Conservation (phyloP, 768 basidiomycete species). For the Kwoniella sp. region DNA sequence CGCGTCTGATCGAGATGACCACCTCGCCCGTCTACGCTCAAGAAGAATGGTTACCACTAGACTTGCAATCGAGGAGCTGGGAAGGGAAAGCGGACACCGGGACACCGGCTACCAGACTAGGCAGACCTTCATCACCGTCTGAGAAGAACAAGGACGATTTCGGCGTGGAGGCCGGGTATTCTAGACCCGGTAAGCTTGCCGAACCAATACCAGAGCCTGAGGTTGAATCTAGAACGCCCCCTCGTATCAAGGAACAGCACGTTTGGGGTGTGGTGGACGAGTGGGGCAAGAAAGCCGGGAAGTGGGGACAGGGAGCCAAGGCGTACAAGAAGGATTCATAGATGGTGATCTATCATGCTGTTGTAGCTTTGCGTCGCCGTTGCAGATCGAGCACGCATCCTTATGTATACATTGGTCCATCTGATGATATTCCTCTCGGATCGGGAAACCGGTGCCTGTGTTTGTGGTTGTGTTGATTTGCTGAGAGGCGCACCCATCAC, state of each 20-base stretch:
- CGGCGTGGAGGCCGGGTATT: conserved; percentile 51
- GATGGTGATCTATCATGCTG: neutral
- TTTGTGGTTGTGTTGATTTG: too few species aligned
- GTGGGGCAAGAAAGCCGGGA: conserved; percentile 55
- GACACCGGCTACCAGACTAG: neutral
- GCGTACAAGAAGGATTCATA: conserved; percentile 23
- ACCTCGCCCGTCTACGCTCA: conserved; percentile 43
- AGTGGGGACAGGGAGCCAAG: conserved; percentile 53
- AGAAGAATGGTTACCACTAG: conserved; percentile 53
- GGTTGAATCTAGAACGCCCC: conserved; percentile 16
- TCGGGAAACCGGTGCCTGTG: too few species aligned
- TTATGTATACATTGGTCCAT: neutral
- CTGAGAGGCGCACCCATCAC: too few species aligned
- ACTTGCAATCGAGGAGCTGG: conserved; percentile 40
- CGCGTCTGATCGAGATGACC: conserved; percentile 66
- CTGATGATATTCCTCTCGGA: neutral
- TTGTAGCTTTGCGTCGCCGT: neutral
- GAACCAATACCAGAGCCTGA: neutral
- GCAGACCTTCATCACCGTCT: neutral
- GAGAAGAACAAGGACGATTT: conserved; percentile 33
- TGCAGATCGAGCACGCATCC: too few species aligned
- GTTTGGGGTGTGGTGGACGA: conserved; percentile 55
- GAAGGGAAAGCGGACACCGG: conserved; percentile 24
- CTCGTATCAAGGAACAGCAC: conserved; percentile 49
- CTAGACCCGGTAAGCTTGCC: conserved; percentile 22